Evolutionary conservation across 2,329 filamentous ascomycete genomes (phyloP), one percentile per base, ranked within the genome.

Genomic region (Alternaria gaisen): DNA sequence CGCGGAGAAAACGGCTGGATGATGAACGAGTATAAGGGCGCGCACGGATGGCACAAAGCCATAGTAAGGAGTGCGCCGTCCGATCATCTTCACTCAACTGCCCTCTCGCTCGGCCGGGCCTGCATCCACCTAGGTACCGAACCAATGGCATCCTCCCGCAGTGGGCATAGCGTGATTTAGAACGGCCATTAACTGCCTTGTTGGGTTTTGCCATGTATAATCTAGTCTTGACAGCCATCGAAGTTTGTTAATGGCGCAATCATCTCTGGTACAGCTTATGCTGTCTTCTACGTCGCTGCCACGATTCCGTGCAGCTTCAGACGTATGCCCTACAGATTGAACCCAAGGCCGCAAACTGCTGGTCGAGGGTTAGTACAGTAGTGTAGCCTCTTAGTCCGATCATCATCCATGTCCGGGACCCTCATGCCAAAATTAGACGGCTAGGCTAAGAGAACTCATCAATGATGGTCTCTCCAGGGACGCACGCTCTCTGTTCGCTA

Each of bases 381-480:
- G 53, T 58, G 46, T 47, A 40, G 40, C 22, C 36, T 58, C 38
- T 20, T 38, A 58, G 55, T 48, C 30, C 28, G 50, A 18, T 20
- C 41, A n/a, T 14, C 47, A 60, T 61, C 59, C 59, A 52, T 59
- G 62, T 53, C 58, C 50, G 56, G 42, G 43, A 59, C 59, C 56
- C 52, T 53, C 58, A 55, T 59, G 62, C 64, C 61, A 66, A 66
- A 68, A 53, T 61, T 68, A 65, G 64, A 57, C 36, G 38, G 43
- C 53, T 40, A 20, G 40, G 30, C 47, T 43, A 55, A 38, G 44
- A 50, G 54, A 20, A 42, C 41, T 43, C 47, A 46, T 52, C 40
- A 50, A 47, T 42, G n/a, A 28, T 28, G 41, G 38, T 42, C 54
- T 30, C 22, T 41, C 54, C 26, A 41, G 14, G 24, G 34, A 41